Conservation (phyloP, 345 rosid genomes). For the Durio zibethinus region DNA sequence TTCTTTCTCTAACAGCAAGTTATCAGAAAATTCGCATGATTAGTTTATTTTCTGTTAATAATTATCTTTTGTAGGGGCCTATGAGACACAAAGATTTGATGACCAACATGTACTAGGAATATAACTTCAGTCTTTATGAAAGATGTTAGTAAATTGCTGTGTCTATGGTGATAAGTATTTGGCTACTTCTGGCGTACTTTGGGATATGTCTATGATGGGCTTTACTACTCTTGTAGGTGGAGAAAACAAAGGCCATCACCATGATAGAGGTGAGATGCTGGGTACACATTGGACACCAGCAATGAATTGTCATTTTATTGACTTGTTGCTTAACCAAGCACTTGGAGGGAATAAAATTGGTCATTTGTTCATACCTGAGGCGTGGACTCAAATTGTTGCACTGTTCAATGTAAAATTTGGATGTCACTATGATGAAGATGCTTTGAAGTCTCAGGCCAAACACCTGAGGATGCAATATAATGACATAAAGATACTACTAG, state of each 20-base stretch:
- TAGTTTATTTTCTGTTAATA: not conserved
- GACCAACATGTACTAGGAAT: not conserved
- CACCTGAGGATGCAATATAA: conserved; percentile 35
- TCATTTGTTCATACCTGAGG: conserved; percentile 27
- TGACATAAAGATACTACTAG: conserved; percentile 29
- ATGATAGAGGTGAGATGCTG: conserved; percentile 11
- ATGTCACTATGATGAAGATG: conserved; percentile 19
- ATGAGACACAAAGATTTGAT: not conserved
- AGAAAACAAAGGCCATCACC: conserved; percentile 18
- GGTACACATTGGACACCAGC: conserved; percentile 26
- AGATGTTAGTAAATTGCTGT: not conserved
- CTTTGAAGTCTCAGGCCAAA: conserved; percentile 25
- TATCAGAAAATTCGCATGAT: not conserved
- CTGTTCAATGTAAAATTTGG: conserved; percentile 27
- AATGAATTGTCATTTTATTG: conserved; percentile 37
- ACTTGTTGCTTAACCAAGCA: conserved; percentile 40
- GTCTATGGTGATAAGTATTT: conserved; percentile 5
- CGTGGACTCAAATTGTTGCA: conserved; percentile 33
- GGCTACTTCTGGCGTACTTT: not conserved
- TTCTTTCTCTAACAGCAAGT: not conserved
- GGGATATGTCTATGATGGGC: not conserved
- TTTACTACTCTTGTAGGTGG: conserved; percentile 27
- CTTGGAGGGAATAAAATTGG: conserved; percentile 44
- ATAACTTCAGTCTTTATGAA: not conserved
- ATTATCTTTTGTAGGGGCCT: conserved; percentile 1